Percentiles rank a stretch among this genome's conserved stretches.
Evolutionary conservation across 805 yeast genomes (phyloP).

Genomic region (Metschnikowia arizonensis): DNA sequence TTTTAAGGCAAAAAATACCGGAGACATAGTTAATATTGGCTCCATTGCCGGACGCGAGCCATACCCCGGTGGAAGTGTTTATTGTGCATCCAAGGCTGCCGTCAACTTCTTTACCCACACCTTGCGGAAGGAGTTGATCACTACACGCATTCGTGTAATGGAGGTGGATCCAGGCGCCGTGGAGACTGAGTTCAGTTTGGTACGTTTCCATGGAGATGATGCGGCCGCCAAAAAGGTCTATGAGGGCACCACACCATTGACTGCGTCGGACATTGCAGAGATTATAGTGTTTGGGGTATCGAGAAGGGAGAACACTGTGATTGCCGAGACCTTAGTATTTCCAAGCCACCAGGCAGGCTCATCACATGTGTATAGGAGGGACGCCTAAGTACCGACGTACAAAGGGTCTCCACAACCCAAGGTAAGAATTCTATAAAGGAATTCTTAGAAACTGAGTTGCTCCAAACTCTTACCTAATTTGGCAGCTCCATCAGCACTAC

Average conservation of each 20-base stretch:
- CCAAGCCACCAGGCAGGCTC: slow-evolving; percentile 38
- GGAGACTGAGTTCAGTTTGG: slow-evolving; percentile 36
- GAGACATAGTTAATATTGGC: slow-evolving; percentile 37
- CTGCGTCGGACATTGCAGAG: slow-evolving; percentile 38
- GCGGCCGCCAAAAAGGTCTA: slow-evolving; percentile 31
- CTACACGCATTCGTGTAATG: slow-evolving; percentile 33
- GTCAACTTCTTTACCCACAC: slow-evolving; percentile 31
- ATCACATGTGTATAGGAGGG: slow-evolving; percentile 20
- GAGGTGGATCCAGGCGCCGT: slow-evolving; percentile 43
- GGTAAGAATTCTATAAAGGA: too few species aligned
- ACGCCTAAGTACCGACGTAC: neutral
- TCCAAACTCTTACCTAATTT: slow-evolving; percentile 58
- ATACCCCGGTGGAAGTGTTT: slow-evolving; percentile 37
- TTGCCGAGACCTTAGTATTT: slow-evolving; percentile 37
- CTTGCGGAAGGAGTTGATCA: slow-evolving; percentile 36
- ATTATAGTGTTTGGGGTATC: slow-evolving; percentile 34
- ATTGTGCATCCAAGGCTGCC: slow-evolving; percentile 39
- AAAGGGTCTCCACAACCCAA: too few species aligned
- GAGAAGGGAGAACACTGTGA: slow-evolving; percentile 33
- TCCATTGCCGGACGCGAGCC: slow-evolving; percentile 38
- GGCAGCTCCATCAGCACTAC: slow-evolving; percentile 61
- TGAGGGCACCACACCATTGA: slow-evolving; percentile 32
- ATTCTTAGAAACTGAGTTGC: slow-evolving; percentile 51
- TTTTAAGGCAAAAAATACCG: slow-evolving; percentile 33
- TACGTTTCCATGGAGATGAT: slow-evolving; percentile 33